A percentile compares a stretch with the other conserved stretches of the same genome.
These are phyloP conservation scores for Vararia minispora DNA, from an alignment of 768 basidiomycete species.

Conservation along the genomic window DNA sequence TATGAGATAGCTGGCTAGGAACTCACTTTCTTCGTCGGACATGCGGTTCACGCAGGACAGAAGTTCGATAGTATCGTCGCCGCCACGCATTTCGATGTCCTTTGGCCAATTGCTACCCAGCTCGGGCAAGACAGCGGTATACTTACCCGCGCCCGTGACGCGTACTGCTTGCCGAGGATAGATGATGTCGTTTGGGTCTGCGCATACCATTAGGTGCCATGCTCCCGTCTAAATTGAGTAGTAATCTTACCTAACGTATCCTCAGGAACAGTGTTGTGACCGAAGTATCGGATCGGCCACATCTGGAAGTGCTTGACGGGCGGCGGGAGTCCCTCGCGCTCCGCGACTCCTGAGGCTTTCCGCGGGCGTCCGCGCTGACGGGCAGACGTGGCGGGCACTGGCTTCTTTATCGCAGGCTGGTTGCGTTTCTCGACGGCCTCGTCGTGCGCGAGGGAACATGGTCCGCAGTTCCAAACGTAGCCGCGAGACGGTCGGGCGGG, in stretches of 20 bases:
- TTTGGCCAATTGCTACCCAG: background rate
- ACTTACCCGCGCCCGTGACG: conserved; percentile 9
- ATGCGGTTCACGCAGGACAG: conserved; percentile 54
- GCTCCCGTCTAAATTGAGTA: no score
- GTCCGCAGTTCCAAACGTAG: conserved; percentile 96
- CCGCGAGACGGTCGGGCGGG: conserved; percentile 87
- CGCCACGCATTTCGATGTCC: conserved; percentile 46
- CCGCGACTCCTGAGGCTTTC: conserved; percentile 61
- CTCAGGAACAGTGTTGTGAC: conserved; percentile 88
- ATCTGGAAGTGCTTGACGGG: conserved; percentile 78
- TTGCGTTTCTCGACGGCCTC: conserved; percentile 67
- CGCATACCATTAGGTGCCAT: conserved; percentile 16
- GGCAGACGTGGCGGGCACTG: conserved; percentile 61
- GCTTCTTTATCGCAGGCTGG: conserved; percentile 35
- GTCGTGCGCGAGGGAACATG: conserved; percentile 81
- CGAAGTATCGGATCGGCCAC: conserved; percentile 97
- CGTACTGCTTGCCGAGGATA: conserved; percentile 90
- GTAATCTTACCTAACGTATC: conserved; percentile 80
- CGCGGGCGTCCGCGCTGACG: conserved; percentile 67
- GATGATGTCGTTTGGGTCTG: conserved; percentile 94
- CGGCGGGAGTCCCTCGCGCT: conserved; percentile 67
- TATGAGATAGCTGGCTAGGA: conserved; percentile 10
- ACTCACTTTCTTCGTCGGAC: conserved; percentile 56
- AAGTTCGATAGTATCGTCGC: conserved; percentile 64
- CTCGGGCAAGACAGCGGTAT: background rate